Evolutionary conservation across 139 green algal species (phyloP).

Genomic region (Micractinium sp.): DNA sequence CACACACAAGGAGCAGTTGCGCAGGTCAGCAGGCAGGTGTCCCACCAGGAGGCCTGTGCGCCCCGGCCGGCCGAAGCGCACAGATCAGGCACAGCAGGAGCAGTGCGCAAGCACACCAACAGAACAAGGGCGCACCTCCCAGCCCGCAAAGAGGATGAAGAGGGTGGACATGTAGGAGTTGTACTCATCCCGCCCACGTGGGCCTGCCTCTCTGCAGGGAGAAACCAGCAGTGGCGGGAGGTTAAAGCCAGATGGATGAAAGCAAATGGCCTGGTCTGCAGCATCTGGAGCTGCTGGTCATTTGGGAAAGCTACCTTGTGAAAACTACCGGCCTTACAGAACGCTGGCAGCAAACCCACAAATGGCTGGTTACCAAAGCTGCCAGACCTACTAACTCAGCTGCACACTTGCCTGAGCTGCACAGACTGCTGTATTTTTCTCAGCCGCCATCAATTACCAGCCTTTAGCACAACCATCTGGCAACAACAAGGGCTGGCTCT

Average conservation of each 20-base stretch:
- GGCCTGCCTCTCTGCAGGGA: conserved; percentile 18
- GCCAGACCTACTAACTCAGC: too few relatives aligned
- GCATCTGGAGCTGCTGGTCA: too few relatives aligned
- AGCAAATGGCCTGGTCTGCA: too few relatives aligned
- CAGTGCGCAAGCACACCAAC: not conserved
- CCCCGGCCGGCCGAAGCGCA: not conserved
- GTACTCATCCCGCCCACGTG: conserved; percentile 10
- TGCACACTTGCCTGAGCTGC: not conserved
- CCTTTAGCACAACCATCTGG: not conserved
- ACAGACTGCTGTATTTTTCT: not conserved
- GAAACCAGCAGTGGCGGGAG: not conserved
- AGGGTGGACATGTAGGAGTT: conserved; percentile 19
- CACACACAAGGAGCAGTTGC: not conserved
- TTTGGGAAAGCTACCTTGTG: too few relatives aligned
- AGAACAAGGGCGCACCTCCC: conserved; percentile 6
- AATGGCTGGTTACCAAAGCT: too few relatives aligned
- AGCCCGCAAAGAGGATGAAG: conserved; percentile 25
- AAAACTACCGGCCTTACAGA: too few relatives aligned
- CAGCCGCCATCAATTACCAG: not conserved
- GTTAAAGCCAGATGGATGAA: too few relatives aligned
- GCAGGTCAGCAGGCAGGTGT: not conserved
- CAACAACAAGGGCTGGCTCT: too few relatives aligned
- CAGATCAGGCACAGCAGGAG: not conserved
- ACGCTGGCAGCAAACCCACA: too few relatives aligned
- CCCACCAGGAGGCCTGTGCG: not conserved